These are phyloP conservation scores for Ceratocystiopsis minuta DNA, from an alignment of 2,329 filamentous ascomycete genomes.

Conservation along the genomic window DNA sequence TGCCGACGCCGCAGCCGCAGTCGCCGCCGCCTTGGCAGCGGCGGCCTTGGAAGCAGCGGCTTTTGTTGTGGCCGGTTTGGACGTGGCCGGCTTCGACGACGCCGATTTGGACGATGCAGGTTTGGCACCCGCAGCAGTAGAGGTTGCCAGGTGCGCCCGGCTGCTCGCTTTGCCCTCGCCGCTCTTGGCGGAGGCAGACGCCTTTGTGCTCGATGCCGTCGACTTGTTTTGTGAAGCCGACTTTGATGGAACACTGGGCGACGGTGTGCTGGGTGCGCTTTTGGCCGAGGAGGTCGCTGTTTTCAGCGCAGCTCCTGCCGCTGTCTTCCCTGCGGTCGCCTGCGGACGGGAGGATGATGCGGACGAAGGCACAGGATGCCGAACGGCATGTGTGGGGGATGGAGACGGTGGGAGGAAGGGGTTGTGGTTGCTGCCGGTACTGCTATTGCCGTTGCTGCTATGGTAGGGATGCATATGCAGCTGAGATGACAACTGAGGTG, in stretches of 20 bases:
- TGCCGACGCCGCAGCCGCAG: background rate
- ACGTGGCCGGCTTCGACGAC: conserved; percentile 6
- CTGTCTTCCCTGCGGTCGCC: too few relatives aligned
- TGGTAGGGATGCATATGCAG: conserved; percentile 5
- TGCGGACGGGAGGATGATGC: conserved; percentile 1
- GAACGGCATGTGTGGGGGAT: conserved; percentile 14
- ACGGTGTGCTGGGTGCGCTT: too few relatives aligned
- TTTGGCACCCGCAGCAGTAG: conserved; percentile 14
- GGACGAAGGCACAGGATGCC: background rate
- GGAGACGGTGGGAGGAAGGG: conserved; percentile 10
- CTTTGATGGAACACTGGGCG: too few relatives aligned
- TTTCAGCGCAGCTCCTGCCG: too few relatives aligned
- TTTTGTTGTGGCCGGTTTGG: too few relatives aligned
- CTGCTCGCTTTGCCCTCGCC: conserved; percentile 7
- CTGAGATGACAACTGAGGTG: conserved; percentile 11
- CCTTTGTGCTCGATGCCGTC: background rate
- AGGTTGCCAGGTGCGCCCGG: conserved; percentile 7
- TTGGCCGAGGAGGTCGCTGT: background rate
- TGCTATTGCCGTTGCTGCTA: background rate
- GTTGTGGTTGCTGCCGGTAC: conserved; percentile 2
- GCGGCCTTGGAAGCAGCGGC: conserved; percentile 7
- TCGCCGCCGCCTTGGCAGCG: background rate
- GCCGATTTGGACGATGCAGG: conserved; percentile 9
- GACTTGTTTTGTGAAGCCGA: too few relatives aligned
- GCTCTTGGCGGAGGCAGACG: background rate